phyloP scores from a whole-genome alignment of 345 rosid genomes.

The Carallia brachiata region DNA sequence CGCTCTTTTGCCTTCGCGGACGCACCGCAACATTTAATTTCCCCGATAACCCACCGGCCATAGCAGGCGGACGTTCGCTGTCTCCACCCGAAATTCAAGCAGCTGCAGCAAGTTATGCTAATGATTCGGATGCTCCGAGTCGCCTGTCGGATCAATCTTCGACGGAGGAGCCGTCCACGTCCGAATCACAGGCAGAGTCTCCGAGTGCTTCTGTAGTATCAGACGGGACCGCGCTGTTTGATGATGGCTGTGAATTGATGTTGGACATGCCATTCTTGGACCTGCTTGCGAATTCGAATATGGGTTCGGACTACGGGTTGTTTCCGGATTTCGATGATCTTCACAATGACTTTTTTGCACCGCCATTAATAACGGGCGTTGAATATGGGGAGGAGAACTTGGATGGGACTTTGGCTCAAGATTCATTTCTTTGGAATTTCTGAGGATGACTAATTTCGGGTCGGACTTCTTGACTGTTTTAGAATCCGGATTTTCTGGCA shows the following conservation, averaged over 20 bases:
- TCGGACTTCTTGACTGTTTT: constrained; percentile 5
- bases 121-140: constrained; percentile 24
- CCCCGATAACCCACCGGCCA: constrained; percentile 64
- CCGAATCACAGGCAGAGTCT: constrained; percentile 39
- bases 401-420: constrained; percentile 22
- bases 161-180: constrained; percentile 10
- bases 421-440: constrained; percentile 65
- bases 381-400: constrained; percentile 38
- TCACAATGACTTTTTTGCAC: constrained; percentile 32
- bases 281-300: constrained; percentile 8
- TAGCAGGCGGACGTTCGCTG: constrained; percentile 46
- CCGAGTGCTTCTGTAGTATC: constrained; percentile 33
- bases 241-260: constrained; percentile 13
- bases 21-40: constrained; percentile 57
- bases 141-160: constrained; percentile 17
- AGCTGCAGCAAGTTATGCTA: constrained; percentile 60
- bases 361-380: constrained; percentile 5
- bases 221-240: constrained; percentile 35
- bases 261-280: constrained; percentile 35
- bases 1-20: constrained; percentile 75
- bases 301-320: constrained; percentile 42
- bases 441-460: constrained; percentile 9
- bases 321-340: constrained; percentile 57
- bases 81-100: constrained; percentile 53
- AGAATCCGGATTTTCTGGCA: neutral